Evolutionary conservation across 495 filamentous ascomycete genomes (phyloP), one percentile per base, ranked within the genome.

Genomic region (Penicillium silybi): DNA sequence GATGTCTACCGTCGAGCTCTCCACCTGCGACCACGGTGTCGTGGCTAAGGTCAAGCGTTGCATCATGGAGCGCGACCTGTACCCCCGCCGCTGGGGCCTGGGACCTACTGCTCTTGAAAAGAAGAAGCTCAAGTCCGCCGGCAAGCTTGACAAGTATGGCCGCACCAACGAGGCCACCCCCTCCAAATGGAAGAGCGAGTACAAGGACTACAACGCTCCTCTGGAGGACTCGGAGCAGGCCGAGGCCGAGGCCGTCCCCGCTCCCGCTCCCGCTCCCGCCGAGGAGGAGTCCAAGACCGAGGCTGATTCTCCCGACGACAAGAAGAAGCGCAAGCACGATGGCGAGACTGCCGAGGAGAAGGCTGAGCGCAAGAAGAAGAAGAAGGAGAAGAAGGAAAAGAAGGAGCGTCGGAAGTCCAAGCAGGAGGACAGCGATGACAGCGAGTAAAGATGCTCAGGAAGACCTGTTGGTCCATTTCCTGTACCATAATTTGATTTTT

Each of bases 61-160:
- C 69, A 98, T 98, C 71, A 97, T 98, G 93, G 95, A 98, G 75
- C 88, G 93, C 54, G 92, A 97, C 65, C 78, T 95, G 11, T 98
- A 98, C 78, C 92, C 92, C 50, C 81, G 88, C 66, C 75, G 91
- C 77, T 98, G 93, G 93, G 95, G 95, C 44, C 71, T 96, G 58
- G 93, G 93, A 40, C 92, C 92, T 37, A 82, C 89, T 49, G 92
- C 93, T 23, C 61, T 86, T 38, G 87, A 96, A 75, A 98, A 98
- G 85, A 97, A 97, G 85, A 95, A 97, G 83, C 83, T 98, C 75
- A 97, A 97, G 81, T 87, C 88, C n/a, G 85, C 86, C 56, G 93
- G 93, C 67, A 92, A 96, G 76, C 85, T 98, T 22, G 93, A 98
- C 77, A 98, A 98, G 82, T 97, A 82, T 55, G 93, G 93, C 49